Evolutionary conservation across 768 basidiomycete genomes (phyloP).

Genomic region (Pilatotrama ljubarskyi): DNA sequence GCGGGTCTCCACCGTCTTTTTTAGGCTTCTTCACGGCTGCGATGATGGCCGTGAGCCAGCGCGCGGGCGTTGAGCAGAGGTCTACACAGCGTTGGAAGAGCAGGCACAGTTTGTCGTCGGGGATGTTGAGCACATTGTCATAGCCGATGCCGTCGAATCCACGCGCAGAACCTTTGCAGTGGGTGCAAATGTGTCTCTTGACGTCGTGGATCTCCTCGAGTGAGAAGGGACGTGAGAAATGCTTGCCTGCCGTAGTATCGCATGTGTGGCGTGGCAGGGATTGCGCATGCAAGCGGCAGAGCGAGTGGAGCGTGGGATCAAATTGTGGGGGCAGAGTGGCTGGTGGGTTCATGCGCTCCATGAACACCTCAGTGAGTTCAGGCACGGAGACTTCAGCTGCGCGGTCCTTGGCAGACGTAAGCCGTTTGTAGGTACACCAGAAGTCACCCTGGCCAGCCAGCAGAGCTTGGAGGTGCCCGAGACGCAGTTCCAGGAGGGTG

Average conservation of each 20-base stretch:
- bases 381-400: too few species aligned
- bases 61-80: neutral
- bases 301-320: neutral
- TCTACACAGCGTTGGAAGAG: neutral
- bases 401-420: too few species aligned
- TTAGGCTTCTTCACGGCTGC: slow-evolving; percentile 14
- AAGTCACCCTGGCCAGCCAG: too few species aligned
- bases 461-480: too few species aligned
- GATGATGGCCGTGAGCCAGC: neutral
- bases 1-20: slow-evolving; percentile 19
- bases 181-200: neutral
- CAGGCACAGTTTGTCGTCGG: neutral
- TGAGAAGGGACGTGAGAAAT: neutral
- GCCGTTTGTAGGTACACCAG: too few species aligned
- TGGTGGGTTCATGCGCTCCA: neutral
- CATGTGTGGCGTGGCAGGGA: neutral
- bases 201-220: neutral
- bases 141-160: neutral
- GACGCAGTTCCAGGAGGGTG: too few species aligned
- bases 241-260: neutral
- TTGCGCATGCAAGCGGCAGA: neutral
- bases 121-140: neutral
- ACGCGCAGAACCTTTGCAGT: neutral
- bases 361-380: too few species aligned
- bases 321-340: neutral